Conservation (phyloP, 1,139 yeast species). For the Suhomyces yuchorum region DNA sequence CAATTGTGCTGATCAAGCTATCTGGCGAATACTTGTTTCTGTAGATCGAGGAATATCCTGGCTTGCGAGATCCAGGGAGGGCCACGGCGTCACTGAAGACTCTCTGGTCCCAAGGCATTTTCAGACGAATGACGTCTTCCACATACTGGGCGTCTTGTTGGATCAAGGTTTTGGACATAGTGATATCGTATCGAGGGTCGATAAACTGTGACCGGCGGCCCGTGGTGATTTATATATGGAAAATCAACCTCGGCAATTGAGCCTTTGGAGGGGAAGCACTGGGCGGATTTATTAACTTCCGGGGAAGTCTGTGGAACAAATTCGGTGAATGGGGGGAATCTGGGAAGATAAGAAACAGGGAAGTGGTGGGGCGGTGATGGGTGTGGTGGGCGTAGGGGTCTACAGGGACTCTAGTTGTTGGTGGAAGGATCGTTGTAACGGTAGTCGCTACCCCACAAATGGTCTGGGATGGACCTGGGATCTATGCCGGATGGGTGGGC, state of each 20-base stretch:
- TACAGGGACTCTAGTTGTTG: too few species aligned
- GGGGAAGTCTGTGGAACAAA: neutral
- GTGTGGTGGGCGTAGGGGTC: too few species aligned
- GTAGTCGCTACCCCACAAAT: too few species aligned
- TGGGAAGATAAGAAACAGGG: too few species aligned
- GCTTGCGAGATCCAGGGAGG: slow-evolving; percentile 46
- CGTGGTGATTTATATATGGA: neutral
- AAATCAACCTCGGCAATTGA: slow-evolving; percentile 3
- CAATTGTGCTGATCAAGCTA: slow-evolving; percentile 43
- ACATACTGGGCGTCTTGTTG: slow-evolving; percentile 11
- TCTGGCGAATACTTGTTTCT: slow-evolving; percentile 47
- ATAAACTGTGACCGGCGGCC: neutral
- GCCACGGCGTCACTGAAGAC: slow-evolving; percentile 28
- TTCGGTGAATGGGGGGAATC: too few species aligned
- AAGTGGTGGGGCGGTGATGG: too few species aligned
- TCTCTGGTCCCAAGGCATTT: slow-evolving; percentile 18
- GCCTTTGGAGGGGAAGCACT: slow-evolving; percentile 3
- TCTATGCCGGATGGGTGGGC: too few species aligned
- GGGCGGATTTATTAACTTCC: neutral
- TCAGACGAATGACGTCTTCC: slow-evolving; percentile 13
- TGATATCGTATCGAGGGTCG: neutral
- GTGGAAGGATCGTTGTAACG: too few species aligned
- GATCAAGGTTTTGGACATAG: slow-evolving; percentile 7
- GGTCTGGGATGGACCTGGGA: too few species aligned
- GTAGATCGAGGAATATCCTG: slow-evolving; percentile 57